phyloP scores from a whole-genome alignment of 2,329 filamentous ascomycete genomes.

The Penicillium decumbens region DNA sequence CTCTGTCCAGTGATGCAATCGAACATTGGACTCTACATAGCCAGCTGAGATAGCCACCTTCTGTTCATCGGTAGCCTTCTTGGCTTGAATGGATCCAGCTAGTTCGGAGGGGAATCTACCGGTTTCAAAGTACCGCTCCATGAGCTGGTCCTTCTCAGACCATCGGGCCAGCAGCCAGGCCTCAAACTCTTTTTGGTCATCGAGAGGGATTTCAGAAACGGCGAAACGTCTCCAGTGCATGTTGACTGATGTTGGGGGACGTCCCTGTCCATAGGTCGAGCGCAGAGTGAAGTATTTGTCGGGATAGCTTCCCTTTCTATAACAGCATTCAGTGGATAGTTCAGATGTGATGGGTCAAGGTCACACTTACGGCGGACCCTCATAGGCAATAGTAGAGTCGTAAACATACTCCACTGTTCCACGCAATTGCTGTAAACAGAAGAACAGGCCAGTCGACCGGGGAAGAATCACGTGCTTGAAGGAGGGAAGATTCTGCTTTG shows the following conservation, averaged over 20 bases:
- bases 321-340: conserved; percentile 1
- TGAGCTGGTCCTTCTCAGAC: conserved; percentile 84
- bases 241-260: conserved; percentile 89
- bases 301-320: conserved; percentile 72
- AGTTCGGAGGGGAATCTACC: conserved; percentile 73
- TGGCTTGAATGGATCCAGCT: conserved; percentile 47
- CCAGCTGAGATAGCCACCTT: conserved; percentile 34
- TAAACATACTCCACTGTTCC: conserved; percentile 61
- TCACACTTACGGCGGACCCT: conserved; percentile 75
- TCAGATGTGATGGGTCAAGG: background rate
- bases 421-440: conserved; percentile 57
- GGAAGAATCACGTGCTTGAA: conserved; percentile 59
- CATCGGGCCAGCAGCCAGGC: conserved; percentile 79
- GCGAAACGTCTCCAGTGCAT: conserved; percentile 91
- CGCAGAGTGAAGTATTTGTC: conserved; percentile 83
- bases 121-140: conserved; percentile 75
- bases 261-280: conserved; percentile 82
- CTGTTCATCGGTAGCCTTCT: conserved; percentile 34
- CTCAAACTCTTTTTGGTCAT: conserved; percentile 70
- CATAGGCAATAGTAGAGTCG: conserved; percentile 88
- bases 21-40: conserved; percentile 43
- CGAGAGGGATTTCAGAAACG: conserved; percentile 73
- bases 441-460: conserved; percentile 57
- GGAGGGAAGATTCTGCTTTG: conserved; percentile 54
- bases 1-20: conserved; percentile 42